phyloP scores from a whole-genome alignment of 441 rosid genomes.

The Populus hybrid region DNA sequence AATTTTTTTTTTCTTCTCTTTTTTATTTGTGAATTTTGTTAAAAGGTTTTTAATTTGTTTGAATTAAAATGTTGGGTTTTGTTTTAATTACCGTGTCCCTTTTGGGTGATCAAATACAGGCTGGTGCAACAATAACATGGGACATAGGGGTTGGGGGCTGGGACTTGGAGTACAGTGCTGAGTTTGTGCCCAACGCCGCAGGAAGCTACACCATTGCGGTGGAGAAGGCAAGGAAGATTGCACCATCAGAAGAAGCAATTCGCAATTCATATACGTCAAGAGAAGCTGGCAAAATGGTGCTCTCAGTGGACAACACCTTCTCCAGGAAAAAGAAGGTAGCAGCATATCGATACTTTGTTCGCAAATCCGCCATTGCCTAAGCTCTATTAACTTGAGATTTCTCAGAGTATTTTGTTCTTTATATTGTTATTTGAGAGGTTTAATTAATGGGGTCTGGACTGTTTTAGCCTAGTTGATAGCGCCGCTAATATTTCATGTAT shows the following conservation, averaged over 20 bases:
- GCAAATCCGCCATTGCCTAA: slow-evolving; percentile 39
- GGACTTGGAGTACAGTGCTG: slow-evolving; percentile 96
- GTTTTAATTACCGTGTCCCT: not conserved
- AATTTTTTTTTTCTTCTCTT: not conserved
- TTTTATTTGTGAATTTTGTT: not conserved
- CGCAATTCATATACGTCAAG: slow-evolving; percentile 63
- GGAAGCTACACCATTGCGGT: slow-evolving; percentile 80
- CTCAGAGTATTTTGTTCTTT: not conserved
- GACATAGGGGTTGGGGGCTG: slow-evolving; percentile 95
- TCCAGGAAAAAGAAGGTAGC: slow-evolving; percentile 86
- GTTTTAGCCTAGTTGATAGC: slow-evolving; percentile 4
- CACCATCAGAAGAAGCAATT: slow-evolving; percentile 60
- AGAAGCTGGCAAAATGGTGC: slow-evolving; percentile 83
- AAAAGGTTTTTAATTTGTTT: not conserved
- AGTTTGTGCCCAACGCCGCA: slow-evolving; percentile 75
- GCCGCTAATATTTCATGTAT: not conserved
- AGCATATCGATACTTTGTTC: slow-evolving; percentile 83
- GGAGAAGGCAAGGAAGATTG: slow-evolving; percentile 61
- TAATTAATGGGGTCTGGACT: slow-evolving; percentile 23
- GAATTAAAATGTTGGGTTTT: not conserved
- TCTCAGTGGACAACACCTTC: slow-evolving; percentile 77
- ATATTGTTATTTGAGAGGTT: slow-evolving; percentile 5
- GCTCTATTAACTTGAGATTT: not conserved
- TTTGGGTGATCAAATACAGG: slow-evolving; percentile 32
- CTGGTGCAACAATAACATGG: slow-evolving; percentile 87